Evolutionary conservation across 805 yeast species (phyloP), one percentile per base, ranked within the genome.

Genomic region (Nadsonia fulvescens): DNA sequence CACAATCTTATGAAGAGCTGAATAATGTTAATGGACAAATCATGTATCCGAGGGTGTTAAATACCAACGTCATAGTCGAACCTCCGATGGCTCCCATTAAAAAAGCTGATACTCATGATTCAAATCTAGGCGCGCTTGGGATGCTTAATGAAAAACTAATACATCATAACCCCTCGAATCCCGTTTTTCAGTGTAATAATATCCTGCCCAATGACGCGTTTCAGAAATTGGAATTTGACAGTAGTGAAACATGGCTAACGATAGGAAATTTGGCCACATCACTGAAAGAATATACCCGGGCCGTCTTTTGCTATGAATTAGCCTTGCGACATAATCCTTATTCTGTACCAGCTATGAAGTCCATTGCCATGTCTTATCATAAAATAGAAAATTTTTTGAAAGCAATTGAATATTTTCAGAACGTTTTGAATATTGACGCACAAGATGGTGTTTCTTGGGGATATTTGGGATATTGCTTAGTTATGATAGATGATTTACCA

Each of bases 371-470:
- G 47, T 62, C 81, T 15, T 86, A 81, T 51, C 68, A 95, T 29
- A 70, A 83, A 11, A 61, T 83, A 34, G 95, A 86, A 47, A 77
- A 77, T 48, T 89, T 82, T 42, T 76, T 79, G 37, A 79, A 81
- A 47, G 96, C 96, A 9, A 91, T 93, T 8, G 96, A 89, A 47
- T 63, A 81, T 35, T 86, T 81, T 52, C 91, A 86, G 51, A 66
- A 81, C 38, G 91, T 93, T 5, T 54, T 89, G 30, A 65, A 74
- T 29, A 62, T 76, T 28, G 70, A 73, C 41, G 86, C 82, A 12
- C 83, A 78, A 45, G 72, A 81, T 40, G 94, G 95, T 32, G 96
- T 83, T 40, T 79, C 91, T 18, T 89, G 98, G 96, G 95, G 96
- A 0, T 64, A 83, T 9, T 56, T 83, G n/a, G n/a, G 98, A 27